Conservation (phyloP, 441 rosid genomes). For the Aleurites moluccanus region DNA sequence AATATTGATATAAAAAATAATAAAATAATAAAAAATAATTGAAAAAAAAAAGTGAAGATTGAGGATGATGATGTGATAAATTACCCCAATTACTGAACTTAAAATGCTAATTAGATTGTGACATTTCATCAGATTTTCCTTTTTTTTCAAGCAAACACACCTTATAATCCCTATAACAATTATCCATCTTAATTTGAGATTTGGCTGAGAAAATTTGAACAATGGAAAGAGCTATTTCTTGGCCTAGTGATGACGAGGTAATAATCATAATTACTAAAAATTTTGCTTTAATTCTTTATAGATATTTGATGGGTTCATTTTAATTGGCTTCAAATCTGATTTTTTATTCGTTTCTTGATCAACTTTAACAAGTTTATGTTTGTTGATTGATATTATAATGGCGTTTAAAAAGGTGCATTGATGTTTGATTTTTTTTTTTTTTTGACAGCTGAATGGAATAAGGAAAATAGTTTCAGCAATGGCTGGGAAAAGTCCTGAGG, state of each 20-base stretch:
- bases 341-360: neutral
- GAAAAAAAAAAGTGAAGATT: too few species aligned
- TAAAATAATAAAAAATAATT: too few species aligned
- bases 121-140: neutral
- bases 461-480: conserved; percentile 50
- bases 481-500: conserved; percentile 51
- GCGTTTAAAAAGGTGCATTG: neutral
- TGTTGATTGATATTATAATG: neutral
- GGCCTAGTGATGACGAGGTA: conserved; percentile 33
- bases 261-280: neutral
- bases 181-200: neutral
- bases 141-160: neutral
- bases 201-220: neutral
- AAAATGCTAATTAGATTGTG: neutral
- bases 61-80: too few species aligned
- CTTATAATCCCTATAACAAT: too few species aligned
- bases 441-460: conserved; percentile 48
- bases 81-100: neutral
- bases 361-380: neutral
- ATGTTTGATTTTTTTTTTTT: neutral
- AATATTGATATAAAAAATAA: too few species aligned
- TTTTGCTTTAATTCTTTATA: neutral
- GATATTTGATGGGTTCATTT: neutral
- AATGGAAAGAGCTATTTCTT: conserved; percentile 17
- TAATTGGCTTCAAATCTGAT: neutral